These are phyloP conservation scores for Acer negundo DNA, from an alignment of 345 rosid genomes.

Conservation along the genomic window DNA sequence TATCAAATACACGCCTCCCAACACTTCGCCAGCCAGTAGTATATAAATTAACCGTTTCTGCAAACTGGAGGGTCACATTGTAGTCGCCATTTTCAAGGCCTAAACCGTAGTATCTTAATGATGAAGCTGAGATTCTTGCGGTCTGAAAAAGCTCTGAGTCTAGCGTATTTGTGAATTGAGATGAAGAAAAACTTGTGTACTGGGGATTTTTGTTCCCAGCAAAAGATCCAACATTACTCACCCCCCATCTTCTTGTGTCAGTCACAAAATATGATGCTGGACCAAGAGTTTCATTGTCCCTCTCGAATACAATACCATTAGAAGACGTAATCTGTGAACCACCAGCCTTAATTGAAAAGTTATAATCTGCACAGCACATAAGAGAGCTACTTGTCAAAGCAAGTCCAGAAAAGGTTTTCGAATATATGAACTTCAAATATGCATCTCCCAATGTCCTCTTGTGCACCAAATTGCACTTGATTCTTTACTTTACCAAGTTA, in stretches of 20 bases:
- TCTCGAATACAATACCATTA: slow-evolving; percentile 42
- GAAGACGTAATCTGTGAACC: slow-evolving; percentile 55
- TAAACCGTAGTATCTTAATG: slow-evolving; percentile 75
- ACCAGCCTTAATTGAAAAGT: slow-evolving; percentile 62
- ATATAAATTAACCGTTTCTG: slow-evolving; percentile 36
- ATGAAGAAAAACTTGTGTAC: slow-evolving; percentile 26
- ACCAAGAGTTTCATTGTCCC: slow-evolving; percentile 53
- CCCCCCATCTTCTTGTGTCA: slow-evolving; percentile 43
- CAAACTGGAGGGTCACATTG: slow-evolving; percentile 50
- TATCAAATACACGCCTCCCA: slow-evolving; percentile 54
- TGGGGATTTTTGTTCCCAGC: slow-evolving; percentile 30
- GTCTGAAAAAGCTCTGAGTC: slow-evolving; percentile 51
- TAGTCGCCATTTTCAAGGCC: slow-evolving; percentile 87
- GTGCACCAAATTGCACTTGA: background rate
- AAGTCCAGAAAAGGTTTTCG: background rate
- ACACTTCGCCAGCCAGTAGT: slow-evolving; percentile 40
- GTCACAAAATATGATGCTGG: slow-evolving; percentile 58
- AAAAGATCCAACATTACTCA: slow-evolving; percentile 50
- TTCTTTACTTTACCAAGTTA: background rate
- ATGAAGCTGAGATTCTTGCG: slow-evolving; percentile 66
- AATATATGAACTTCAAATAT: background rate
- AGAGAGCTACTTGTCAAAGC: background rate
- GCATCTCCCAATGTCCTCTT: background rate
- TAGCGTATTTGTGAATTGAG: slow-evolving; percentile 41
- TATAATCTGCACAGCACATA: slow-evolving; percentile 39